These are phyloP conservation scores for Xylariales sp. DNA, from an alignment of 2,329 filamentous ascomycete genomes.

Conservation along the genomic window DNA sequence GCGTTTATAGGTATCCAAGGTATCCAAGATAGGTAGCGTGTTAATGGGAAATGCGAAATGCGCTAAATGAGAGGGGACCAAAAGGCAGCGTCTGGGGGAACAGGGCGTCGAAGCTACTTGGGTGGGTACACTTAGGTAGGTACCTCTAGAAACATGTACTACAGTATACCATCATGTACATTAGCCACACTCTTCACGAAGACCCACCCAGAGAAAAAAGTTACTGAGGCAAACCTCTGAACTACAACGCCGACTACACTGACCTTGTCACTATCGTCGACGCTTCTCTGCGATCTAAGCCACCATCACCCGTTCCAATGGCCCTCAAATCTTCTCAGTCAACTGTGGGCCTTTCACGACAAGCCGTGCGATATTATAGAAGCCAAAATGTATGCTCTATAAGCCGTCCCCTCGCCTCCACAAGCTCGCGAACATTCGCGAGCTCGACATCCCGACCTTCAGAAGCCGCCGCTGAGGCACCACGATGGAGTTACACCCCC, in stretches of 20 bases:
- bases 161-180: slow-evolving; percentile 3
- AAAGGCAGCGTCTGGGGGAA: background rate
- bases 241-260: background rate
- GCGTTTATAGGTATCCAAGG: no score
- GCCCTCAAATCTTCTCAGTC: slow-evolving; percentile 52
- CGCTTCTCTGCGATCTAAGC: slow-evolving; percentile 22
- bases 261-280: slow-evolving; percentile 3
- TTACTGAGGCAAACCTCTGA: slow-evolving; percentile 29
- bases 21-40: no score
- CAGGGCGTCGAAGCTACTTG: background rate
- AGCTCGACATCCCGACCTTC: slow-evolving; percentile 39
- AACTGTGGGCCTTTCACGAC: slow-evolving; percentile 49
- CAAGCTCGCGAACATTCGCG: slow-evolving; percentile 42
- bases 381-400: slow-evolving; percentile 33
- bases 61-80: no score
- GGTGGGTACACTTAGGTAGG: no score
- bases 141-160: background rate
- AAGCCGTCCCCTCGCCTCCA: slow-evolving; percentile 33
- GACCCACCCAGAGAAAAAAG: slow-evolving; percentile 35
- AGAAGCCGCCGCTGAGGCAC: slow-evolving; percentile 48
- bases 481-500: slow-evolving; percentile 79
- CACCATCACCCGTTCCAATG: slow-evolving; percentile 45
- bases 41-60: no score
- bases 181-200: slow-evolving; percentile 9
- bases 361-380: slow-evolving; percentile 49